Evolutionary conservation across 1,139 yeast species (phyloP), one percentile per base, ranked within the genome.

Genomic region (Kodamaea sp.): DNA sequence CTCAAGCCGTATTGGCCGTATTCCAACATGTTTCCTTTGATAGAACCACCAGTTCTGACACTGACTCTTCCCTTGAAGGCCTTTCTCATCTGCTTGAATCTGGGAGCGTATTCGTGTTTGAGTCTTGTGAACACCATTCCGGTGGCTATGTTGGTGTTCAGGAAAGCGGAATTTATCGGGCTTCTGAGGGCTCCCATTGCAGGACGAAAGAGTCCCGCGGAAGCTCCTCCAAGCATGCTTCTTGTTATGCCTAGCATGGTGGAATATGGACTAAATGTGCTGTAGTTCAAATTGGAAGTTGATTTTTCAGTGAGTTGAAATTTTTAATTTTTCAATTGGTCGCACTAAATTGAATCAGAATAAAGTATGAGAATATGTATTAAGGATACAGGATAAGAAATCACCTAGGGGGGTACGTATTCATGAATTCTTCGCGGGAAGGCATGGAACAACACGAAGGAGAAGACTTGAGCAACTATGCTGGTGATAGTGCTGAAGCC

Each of bases 31-130:
- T 92, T 84, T 15, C 98, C 99, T 57, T 86, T 89, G 39, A 77
- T 72, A 3, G 97, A 89, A 4, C 97, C 97, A 38, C 99, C 99
- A 11, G 84, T 86, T 59, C 96, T 84, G 14, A 90, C 96, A 2
- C 95, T 78, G 6, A 94, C 96, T 51, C 97, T 76, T 27, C 99
- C 99, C 59, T 92, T 94, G 63, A 88, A 90, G 29, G 90, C 88
- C 64, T 92, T 92, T 51, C 80, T 74, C 38, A 82, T 73, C 41
- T 73, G 68, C 50, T 78, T 80, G 63, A 76, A 83, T 54, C 96
- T 74, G 31, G 97, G 97, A 5, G 92, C 88, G 56, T 84, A 83
- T 57, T 88, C 96, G 60, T 89, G 96, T 51, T 82, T 81, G 53
- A 72, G 76, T 57, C 95, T 76, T 27, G 35, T 12, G 23, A 33